phyloP scores from a whole-genome alignment of 2,329 filamentous ascomycete species.

The Alternaria novae-zelandiae region DNA sequence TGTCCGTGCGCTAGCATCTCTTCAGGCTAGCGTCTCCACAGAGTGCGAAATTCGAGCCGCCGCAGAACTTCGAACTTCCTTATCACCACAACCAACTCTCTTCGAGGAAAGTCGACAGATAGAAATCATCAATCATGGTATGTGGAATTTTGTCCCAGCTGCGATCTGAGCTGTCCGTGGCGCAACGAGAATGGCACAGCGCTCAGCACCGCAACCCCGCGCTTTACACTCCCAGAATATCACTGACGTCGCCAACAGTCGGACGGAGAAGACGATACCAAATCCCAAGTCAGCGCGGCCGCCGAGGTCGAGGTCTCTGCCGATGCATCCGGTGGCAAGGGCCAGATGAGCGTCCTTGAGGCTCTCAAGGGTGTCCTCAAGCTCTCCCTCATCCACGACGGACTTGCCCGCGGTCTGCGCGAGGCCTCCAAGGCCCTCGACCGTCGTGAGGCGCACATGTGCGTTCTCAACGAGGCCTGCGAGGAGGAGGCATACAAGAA shows the following conservation, averaged over 20 bases:
- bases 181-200: background rate
- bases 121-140: constrained; percentile 52
- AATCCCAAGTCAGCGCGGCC: constrained; percentile 76
- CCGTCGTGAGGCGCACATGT: constrained; percentile 99
- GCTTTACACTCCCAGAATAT: background rate
- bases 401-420: constrained; percentile 96
- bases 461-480: constrained; percentile 99
- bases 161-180: background rate
- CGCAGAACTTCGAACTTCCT: constrained; percentile 21
- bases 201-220: constrained; percentile 4
- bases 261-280: constrained; percentile 99
- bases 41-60: constrained; percentile 23
- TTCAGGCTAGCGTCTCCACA: constrained; percentile 10
- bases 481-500: constrained; percentile 99
- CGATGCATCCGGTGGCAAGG: constrained; percentile 78
- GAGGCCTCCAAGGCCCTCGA: constrained; percentile 99
- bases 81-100: constrained; percentile 45
- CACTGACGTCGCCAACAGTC: constrained; percentile 65
- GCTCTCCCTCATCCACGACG: constrained; percentile 99
- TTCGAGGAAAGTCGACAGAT: constrained; percentile 55
- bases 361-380: constrained; percentile 99
- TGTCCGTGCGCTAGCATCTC: constrained; percentile 2
- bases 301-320: constrained; percentile 95
- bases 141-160: background rate
- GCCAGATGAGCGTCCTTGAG: constrained; percentile 97